Evolutionary conservation across 2,329 filamentous ascomycete species (phyloP), one percentile per base, ranked within the genome.

Genomic region (Clonostachys solani): DNA sequence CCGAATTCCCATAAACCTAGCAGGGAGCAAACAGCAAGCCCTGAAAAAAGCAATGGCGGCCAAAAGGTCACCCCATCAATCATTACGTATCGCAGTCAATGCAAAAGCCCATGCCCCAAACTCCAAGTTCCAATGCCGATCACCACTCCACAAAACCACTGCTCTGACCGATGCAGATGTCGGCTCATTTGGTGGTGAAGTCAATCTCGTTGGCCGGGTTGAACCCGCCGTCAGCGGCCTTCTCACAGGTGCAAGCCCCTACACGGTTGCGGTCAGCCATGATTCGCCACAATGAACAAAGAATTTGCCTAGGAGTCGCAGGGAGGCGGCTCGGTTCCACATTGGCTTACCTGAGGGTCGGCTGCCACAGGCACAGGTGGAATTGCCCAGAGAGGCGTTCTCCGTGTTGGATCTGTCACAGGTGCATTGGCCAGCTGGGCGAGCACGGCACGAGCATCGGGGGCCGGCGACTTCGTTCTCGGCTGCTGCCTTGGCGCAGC

Each of bases 221-320:
- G 49, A 77, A 75, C 37, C 80, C 80, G 46, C 81, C 78, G 54
- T 79, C 77, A 43, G 78, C 64, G 16, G 80, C 80, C 65, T 89
- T 92, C 67, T 90, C 86, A 64, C 91, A 96, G n/a, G 87, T 94
- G 71, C 89, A 94, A 19, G 78, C 83, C 61, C 73, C 83, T 84
- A 46, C 15, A 5, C 7, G 17, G 1, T 18, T n/a, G 3, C 17
- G 15, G 36, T 38, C 36, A 38, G 36, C 17, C 36, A n/a, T n/a
- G 17, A n/a, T 18, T n/a, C 36, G 15, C 36, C 17, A n/a, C 17
- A 38, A 38, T 18, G 36, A 38, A 38, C 36, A 18, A 18, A 38
- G 29, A 34, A 44, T 16, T 16, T 10, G 19, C 23, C 23, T 2
- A 6, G 23, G 23, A 29, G 9, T 29, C 23, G 23, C 23, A 29